These are phyloP conservation scores for Boletus coccyginus DNA, from an alignment of 768 basidiomycete genomes.

Conservation along the genomic window DNA sequence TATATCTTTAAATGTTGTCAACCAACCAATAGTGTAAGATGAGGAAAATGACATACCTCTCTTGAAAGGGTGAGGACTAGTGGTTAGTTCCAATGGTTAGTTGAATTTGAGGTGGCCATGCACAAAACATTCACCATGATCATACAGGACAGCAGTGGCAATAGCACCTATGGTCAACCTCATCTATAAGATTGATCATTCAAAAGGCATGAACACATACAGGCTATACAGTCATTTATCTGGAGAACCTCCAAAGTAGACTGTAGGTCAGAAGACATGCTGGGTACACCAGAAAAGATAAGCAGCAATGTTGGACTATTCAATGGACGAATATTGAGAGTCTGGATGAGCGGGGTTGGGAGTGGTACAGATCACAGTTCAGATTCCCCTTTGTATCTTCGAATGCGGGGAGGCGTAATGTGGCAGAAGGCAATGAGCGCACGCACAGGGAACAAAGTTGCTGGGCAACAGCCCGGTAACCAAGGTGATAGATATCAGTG, in stretches of 20 bases:
- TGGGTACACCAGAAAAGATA: neutral
- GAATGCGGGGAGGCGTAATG: no score
- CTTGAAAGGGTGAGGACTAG: slow-evolving; percentile 2
- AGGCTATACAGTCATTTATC: neutral
- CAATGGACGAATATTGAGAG: neutral
- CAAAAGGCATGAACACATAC: neutral
- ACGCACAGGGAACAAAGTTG: no score
- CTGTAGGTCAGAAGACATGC: neutral
- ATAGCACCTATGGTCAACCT: neutral
- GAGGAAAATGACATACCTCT: neutral
- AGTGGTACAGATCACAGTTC: no score
- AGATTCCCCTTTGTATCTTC: no score
- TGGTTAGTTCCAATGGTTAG: neutral
- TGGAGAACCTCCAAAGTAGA: neutral
- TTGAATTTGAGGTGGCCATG: neutral
- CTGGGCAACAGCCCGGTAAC: no score
- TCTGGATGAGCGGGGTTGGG: neutral
- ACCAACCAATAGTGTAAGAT: no score
- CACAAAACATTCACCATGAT: neutral
- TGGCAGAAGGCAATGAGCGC: no score
- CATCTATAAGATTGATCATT: neutral
- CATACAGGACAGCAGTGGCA: neutral
- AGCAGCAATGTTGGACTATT: neutral
- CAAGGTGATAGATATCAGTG: no score
- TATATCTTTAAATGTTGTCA: slow-evolving; percentile 1